These are phyloP conservation scores for Acarospora socialis DNA, from an alignment of 2,329 filamentous ascomycete genomes.

Conservation along the genomic window DNA sequence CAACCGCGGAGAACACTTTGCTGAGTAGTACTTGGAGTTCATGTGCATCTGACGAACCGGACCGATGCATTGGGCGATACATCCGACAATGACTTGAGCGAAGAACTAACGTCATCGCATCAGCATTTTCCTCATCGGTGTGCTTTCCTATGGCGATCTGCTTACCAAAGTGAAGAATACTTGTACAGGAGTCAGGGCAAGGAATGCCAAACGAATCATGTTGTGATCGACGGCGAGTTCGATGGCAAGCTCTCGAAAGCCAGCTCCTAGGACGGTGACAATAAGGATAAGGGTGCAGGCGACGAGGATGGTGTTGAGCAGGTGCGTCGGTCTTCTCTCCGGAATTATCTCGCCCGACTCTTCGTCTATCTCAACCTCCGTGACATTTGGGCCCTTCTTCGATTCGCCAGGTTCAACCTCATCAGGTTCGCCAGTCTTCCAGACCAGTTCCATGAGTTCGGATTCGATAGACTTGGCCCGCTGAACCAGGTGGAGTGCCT, in stretches of 20 bases:
- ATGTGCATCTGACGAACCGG: conserved; percentile 56
- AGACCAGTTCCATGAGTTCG: conserved; percentile 64
- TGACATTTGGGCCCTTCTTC: conserved; percentile 34
- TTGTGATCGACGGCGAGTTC: conserved; percentile 51
- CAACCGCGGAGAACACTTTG: conserved; percentile 49
- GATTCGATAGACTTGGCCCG: conserved; percentile 59
- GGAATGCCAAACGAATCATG: conserved; percentile 49
- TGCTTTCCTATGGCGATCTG: conserved; percentile 9
- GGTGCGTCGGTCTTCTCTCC: conserved; percentile 51
- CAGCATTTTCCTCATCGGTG: conserved; percentile 12
- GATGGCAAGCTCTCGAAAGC: conserved; percentile 54
- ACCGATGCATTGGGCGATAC: conserved; percentile 60
- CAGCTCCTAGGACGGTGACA: conserved; percentile 51
- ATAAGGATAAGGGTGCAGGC: conserved; percentile 52
- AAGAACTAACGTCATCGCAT: conserved; percentile 42
- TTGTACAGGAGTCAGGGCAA: conserved; percentile 54
- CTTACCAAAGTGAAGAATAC: conserved; percentile 59
- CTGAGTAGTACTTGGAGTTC: conserved; percentile 76
- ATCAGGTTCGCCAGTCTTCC: conserved; percentile 43
- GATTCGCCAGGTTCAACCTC: conserved; percentile 36
- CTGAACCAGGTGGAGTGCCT: conserved; percentile 54
- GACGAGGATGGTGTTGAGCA: conserved; percentile 57
- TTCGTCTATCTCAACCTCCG: conserved; percentile 49
- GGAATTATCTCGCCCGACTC: conserved; percentile 55
- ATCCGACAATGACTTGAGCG: conserved; percentile 62